These are phyloP conservation scores for Mortierella alpina DNA, from an alignment of 192 early-diverging fungal genomes.

Conservation along the genomic window DNA sequence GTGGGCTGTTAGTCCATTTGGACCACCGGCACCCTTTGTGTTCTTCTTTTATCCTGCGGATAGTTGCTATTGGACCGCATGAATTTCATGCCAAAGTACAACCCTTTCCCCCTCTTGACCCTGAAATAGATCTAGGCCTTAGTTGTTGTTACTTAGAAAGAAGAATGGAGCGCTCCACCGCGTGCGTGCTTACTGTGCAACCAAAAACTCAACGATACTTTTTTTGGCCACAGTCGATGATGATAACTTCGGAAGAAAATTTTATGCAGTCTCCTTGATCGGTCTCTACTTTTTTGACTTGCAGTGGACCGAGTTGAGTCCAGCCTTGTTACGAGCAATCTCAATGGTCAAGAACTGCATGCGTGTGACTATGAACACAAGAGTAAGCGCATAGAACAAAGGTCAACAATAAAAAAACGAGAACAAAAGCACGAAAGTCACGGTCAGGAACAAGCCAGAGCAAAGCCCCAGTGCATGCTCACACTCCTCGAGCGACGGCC, in stretches of 20 bases:
- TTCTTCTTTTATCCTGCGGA: no score
- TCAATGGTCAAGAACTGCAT: conserved; percentile 94
- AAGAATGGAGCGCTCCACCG: not conserved
- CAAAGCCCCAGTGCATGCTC: not conserved
- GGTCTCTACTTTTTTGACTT: conserved; percentile 43
- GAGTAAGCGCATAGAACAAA: not conserved
- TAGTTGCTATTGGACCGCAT: no score
- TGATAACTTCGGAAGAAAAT: not conserved
- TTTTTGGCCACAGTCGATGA: not conserved
- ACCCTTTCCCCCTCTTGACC: no score
- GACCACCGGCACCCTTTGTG: no score
- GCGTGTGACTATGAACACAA: conserved; percentile 61
- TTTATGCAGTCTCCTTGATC: no score
- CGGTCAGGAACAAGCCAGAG: not conserved
- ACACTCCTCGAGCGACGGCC: conserved; percentile 13
- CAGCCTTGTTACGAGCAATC: conserved; percentile 90
- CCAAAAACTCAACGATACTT: not conserved
- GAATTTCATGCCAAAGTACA: no score
- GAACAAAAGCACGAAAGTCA: not conserved
- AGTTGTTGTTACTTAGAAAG: not conserved
- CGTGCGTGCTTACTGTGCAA: not conserved
- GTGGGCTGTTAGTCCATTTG: no score
- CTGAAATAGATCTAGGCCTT: not conserved
- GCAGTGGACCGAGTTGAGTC: conserved; percentile 71
- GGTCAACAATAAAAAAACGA: conserved; percentile 11